Base-by-base conservation (phyloP, 805 yeast genomes). In the Sugiyamaella chiloensis region DNA sequence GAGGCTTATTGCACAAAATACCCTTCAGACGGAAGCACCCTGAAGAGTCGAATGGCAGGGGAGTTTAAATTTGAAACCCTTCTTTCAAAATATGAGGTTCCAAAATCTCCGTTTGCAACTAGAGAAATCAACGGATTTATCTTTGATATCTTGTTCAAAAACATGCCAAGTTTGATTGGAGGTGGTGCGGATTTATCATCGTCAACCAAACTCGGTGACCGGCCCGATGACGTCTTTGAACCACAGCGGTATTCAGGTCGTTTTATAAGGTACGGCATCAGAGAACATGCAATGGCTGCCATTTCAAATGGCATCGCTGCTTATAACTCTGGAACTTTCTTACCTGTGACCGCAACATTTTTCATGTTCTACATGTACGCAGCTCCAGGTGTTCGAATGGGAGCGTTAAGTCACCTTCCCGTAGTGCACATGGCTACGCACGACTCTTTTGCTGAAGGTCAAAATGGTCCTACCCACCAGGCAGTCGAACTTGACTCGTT, bases 221-320 rank as follows among this genome's bases (percentile, higher is more conserved):
- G 44, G 11, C 44, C 48, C 6, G 37, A 44, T 5, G 31, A 39
- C 3, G 36, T 21, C 4, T 44, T 44, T 29, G 44, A 36, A 37
- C 27, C 37, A 3, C 11, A 14, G 3, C n/a, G 29, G 17, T 23
- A 7, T 26, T 16, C 23, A 4, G 47, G 47, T 12, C 29, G 47
- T 3, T 39, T 44, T 51, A 2, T 66, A 71, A 84, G 96, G 75
- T 91, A 85, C 70, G 98, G 98, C 80, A 95, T 91, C 55, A 84
- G 98, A 74, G 98, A 91, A 78, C 98, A 91, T 73, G 97, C 87
- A 68, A 89, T 91, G 97, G 96, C 96, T 73, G 96, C 96, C 56
- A 85, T 90, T 69, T 80, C 90, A 82, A 91, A 91, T 73, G 98
- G 98, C 81, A 68, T 43, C 61, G 72, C 40, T 62, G 74, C 34